Evolutionary conservation across 768 basidiomycete species (phyloP).

Genomic region (Suillus subalutaceus): DNA sequence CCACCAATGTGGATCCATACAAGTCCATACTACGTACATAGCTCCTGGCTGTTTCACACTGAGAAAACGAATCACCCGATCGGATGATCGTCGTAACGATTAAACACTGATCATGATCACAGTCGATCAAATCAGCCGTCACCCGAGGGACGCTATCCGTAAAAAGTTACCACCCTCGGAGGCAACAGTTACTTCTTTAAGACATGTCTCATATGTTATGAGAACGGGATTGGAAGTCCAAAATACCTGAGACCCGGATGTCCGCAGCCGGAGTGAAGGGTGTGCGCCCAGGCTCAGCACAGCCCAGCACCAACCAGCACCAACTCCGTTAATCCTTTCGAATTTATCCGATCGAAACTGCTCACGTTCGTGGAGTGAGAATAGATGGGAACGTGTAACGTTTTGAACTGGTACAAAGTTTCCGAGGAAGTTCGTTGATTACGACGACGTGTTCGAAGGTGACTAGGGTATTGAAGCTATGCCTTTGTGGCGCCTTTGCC

Average conservation of each 20-base stretch:
- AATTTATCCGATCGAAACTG: neutral
- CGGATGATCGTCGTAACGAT: conserved; percentile 18
- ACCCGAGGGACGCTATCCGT: conserved; percentile 20
- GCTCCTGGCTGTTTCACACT: neutral
- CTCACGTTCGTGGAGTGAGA: conserved; percentile 8
- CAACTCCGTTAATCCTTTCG: conserved; percentile 7
- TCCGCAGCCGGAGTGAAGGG: conserved; percentile 10
- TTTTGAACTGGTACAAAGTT: too few relatives aligned
- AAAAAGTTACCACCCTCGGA: conserved; percentile 17
- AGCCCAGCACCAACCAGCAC: conserved; percentile 4
- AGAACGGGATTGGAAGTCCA: conserved; percentile 5
- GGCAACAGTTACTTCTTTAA: conserved; percentile 9
- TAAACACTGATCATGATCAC: conserved; percentile 38
- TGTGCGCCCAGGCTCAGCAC: conserved; percentile 1
- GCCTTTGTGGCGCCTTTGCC: neutral
- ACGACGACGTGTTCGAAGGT: conserved; percentile 3
- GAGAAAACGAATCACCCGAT: conserved; percentile 12
- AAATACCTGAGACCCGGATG: conserved; percentile 3
- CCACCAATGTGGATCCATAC: neutral
- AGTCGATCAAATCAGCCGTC: conserved; percentile 31
- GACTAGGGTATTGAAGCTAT: conserved; percentile 3
- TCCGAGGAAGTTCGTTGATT: conserved; percentile 8
- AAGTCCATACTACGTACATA: conserved; percentile 1
- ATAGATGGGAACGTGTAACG: neutral
- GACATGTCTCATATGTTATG: conserved; percentile 5